These are phyloP conservation scores for Aspergillus ellipticus DNA, from an alignment of 495 filamentous ascomycete genomes.

Conservation along the genomic window DNA sequence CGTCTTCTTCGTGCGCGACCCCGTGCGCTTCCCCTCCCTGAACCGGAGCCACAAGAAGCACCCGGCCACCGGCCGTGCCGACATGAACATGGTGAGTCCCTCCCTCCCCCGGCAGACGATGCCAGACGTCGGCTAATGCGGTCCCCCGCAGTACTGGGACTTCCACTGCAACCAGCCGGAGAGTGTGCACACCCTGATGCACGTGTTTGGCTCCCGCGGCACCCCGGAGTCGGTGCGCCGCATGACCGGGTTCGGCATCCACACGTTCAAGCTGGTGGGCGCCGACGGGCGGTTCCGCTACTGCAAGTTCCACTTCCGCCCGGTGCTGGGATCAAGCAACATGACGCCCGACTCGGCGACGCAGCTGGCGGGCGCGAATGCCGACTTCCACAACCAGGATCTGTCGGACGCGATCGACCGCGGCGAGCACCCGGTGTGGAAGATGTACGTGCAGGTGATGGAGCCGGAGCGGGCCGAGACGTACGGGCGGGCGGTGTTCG, in stretches of 20 bases:
- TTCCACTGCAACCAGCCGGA: conserved; percentile 31
- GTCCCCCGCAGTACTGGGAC: conserved; percentile 50
- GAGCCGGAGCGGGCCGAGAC: conserved; percentile 43
- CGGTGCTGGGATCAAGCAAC: conserved; percentile 52
- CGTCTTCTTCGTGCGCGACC: conserved; percentile 54
- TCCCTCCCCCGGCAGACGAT: neutral
- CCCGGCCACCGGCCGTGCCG: conserved; percentile 41
- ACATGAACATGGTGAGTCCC: conserved; percentile 44
- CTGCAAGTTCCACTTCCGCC: conserved; percentile 62
- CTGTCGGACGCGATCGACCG: conserved; percentile 34
- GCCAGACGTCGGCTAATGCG: neutral
- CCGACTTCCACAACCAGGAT: conserved; percentile 37
- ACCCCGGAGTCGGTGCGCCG: conserved; percentile 58
- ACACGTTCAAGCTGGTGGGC: conserved; percentile 61
- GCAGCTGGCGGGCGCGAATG: conserved; percentile 45
- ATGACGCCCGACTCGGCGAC: conserved; percentile 52
- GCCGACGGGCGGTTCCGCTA: conserved; percentile 56
- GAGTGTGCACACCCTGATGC: conserved; percentile 63
- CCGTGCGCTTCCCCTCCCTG: conserved; percentile 51
- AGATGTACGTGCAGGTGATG: conserved; percentile 47
- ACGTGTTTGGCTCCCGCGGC: conserved; percentile 62
- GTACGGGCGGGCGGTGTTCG: conserved; percentile 35
- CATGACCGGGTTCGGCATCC: conserved; percentile 61
- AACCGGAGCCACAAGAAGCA: conserved; percentile 50
- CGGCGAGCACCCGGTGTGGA: conserved; percentile 40